Evolutionary conservation across 1,284 basidiomycete species (phyloP), one percentile per base, ranked within the genome.

Genomic region (Ceratobasidium sp.): DNA sequence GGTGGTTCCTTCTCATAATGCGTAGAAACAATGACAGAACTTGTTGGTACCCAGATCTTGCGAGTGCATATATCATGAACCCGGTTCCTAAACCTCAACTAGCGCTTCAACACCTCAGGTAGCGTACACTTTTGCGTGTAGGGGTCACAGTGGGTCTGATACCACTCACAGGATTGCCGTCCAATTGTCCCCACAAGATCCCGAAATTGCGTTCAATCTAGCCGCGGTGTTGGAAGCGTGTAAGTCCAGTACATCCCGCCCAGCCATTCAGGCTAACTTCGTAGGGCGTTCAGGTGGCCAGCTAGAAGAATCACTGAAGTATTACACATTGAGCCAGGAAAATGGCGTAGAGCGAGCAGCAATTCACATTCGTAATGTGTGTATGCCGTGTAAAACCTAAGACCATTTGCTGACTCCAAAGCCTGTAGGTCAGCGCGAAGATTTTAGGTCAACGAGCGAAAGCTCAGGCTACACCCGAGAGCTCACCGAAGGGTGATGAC

Each of bases 171-270:
- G 96, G 79, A 91, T 94, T 80, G 96, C 96, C 34, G 89, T 92
- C 49, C 91, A 91, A 46, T 89, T 98, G 79, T 89, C 93, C 61
- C 96, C 96, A 49, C 93, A 96, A 82, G 96, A 98, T 86, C 91
- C 95, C 81, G 96, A 98, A 84, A 96, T 97, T 82, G 92, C 95
- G 43, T 98, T 96, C 88, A 98, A 97, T 85, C 89, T 97, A 73
- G 96, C 93, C 37, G 95, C 94, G 32, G 94, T 96, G 80, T 87
- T 96, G 75, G 95, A 96, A 89, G 95, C 95, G 70, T 91, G 95
- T 93, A 80, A 81, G 90, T 88, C 44, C 82, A 78, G 70, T 73
- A 79, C 66, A 80, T 80, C 79, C 79, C 78, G 81, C 78, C 81
- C 59, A 34, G 13, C 49, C 37, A 32, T 81, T 80, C 82, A 77